Conservation (phyloP, 2,329 filamentous ascomycete species). For the Calycina herbarum region DNA sequence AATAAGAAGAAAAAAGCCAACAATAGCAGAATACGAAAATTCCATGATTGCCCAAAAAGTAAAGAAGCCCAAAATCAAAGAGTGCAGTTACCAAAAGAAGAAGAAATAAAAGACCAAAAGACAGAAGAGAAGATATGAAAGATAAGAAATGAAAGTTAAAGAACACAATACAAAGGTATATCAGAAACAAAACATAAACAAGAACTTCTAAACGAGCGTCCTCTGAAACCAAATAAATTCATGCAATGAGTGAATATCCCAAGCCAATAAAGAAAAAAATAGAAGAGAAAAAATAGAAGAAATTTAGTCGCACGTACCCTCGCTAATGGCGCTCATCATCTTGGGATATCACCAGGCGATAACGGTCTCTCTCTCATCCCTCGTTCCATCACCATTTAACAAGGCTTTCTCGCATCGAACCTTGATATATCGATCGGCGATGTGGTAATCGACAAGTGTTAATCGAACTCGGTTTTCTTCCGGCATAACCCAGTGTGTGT, state of each 20-base stretch:
- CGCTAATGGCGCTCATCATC: background rate
- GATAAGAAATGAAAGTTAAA: too few relatives aligned
- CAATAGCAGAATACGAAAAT: background rate
- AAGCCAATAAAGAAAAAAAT: too few relatives aligned
- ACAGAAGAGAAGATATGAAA: too few relatives aligned
- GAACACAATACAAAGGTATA: too few relatives aligned
- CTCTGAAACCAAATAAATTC: too few relatives aligned
- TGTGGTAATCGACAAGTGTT: conserved; percentile 30
- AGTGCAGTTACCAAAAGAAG: background rate
- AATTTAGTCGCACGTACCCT: background rate
- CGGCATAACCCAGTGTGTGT: conserved; percentile 25
- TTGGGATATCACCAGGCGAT: conserved; percentile 30
- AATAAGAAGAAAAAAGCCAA: background rate
- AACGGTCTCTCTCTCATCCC: conserved; percentile 29
- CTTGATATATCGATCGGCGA: conserved; percentile 32
- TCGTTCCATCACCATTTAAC: conserved; percentile 26
- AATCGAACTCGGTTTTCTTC: conserved; percentile 33
- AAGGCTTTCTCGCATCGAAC: conserved; percentile 29
- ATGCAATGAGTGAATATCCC: too few relatives aligned
- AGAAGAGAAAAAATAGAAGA: background rate
- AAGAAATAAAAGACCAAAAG: background rate
- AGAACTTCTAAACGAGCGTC: too few relatives aligned
- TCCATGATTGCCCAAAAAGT: background rate
- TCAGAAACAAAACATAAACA: too few relatives aligned
- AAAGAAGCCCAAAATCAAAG: background rate